Evolutionary conservation across 2,329 filamentous ascomycete species (phyloP).

Genomic region (Calycina herbarum): DNA sequence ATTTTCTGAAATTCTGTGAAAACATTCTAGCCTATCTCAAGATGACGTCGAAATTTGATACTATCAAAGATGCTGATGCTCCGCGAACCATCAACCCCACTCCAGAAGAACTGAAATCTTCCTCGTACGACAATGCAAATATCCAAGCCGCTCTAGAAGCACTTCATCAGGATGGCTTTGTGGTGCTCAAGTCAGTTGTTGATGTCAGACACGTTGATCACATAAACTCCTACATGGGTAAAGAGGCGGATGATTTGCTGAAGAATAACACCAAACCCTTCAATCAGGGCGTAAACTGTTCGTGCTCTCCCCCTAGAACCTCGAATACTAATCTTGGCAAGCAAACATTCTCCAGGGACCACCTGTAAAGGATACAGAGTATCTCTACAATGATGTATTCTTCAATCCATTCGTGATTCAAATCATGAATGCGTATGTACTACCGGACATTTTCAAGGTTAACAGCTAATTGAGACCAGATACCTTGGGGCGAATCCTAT

Average conservation of each 20-base stretch:
- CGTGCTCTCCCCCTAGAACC: background rate
- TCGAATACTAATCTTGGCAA: slow-evolving; percentile 20
- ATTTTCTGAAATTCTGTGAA: background rate
- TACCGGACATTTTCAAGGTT: too few species aligned
- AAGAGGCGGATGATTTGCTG: slow-evolving; percentile 39
- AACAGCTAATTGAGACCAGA: slow-evolving; percentile 31
- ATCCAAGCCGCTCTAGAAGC: slow-evolving; percentile 40
- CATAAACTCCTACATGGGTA: slow-evolving; percentile 39
- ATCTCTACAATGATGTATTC: slow-evolving; percentile 42
- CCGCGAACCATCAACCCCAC: slow-evolving; percentile 29
- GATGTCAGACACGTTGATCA: slow-evolving; percentile 39
- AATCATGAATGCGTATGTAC: slow-evolving; percentile 39
- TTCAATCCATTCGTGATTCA: slow-evolving; percentile 45
- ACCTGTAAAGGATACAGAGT: slow-evolving; percentile 37
- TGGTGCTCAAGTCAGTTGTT: slow-evolving; percentile 41
- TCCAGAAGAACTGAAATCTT: slow-evolving; percentile 29
- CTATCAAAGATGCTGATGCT: slow-evolving; percentile 12
- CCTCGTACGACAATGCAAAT: slow-evolving; percentile 33
- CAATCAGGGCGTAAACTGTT: slow-evolving; percentile 41
- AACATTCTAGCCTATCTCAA: background rate
- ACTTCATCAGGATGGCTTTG: slow-evolving; percentile 41
- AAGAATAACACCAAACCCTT: slow-evolving; percentile 35
- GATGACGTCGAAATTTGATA: background rate
- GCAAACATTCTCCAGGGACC: slow-evolving; percentile 44
- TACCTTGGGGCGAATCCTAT: slow-evolving; percentile 44